Evolutionary conservation across 768 basidiomycete species (phyloP).

Genomic region (Rossbeevera mucosa): DNA sequence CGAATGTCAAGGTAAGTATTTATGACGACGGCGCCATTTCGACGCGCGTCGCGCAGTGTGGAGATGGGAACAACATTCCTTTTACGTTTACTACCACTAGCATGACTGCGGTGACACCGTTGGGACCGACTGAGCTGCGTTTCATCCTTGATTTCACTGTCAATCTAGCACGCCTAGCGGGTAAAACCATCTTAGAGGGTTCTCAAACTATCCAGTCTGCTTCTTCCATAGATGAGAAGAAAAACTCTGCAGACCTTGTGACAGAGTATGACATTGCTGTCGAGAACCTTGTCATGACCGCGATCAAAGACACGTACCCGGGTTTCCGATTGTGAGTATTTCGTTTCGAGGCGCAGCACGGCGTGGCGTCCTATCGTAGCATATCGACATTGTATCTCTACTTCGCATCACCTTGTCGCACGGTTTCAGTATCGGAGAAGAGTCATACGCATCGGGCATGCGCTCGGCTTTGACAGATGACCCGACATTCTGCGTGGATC

Average conservation of each 20-base stretch:
- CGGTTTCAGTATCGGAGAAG: slow-evolving; percentile 77
- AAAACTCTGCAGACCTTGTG: slow-evolving; percentile 90
- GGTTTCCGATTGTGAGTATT: slow-evolving; percentile 71
- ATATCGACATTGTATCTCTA: not conserved
- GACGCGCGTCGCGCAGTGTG: slow-evolving; percentile 32
- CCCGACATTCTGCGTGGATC: slow-evolving; percentile 95
- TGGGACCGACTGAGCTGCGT: slow-evolving; percentile 44
- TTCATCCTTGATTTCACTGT: slow-evolving; percentile 64
- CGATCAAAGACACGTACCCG: slow-evolving; percentile 64
- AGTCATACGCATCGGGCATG: slow-evolving; percentile 76
- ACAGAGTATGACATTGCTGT: slow-evolving; percentile 92
- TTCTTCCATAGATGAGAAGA: slow-evolving; percentile 69
- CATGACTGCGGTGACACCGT: slow-evolving; percentile 9
- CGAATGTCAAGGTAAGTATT: slow-evolving; percentile 4
- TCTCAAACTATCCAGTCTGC: slow-evolving; percentile 64
- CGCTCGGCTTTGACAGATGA: slow-evolving; percentile 70
- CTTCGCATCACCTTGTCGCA: not conserved
- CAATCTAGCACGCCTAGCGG: slow-evolving; percentile 64
- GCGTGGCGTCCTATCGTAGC: not conserved
- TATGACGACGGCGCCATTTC: slow-evolving; percentile 28
- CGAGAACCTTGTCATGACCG: slow-evolving; percentile 73
- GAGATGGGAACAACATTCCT: slow-evolving; percentile 30
- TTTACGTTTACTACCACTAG: slow-evolving; percentile 12
- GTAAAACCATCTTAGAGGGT: slow-evolving; percentile 69
- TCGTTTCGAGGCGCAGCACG: not conserved